Evolutionary conservation across 148 eudicot species (phyloP).

Genomic region (Silene latifolia): DNA sequence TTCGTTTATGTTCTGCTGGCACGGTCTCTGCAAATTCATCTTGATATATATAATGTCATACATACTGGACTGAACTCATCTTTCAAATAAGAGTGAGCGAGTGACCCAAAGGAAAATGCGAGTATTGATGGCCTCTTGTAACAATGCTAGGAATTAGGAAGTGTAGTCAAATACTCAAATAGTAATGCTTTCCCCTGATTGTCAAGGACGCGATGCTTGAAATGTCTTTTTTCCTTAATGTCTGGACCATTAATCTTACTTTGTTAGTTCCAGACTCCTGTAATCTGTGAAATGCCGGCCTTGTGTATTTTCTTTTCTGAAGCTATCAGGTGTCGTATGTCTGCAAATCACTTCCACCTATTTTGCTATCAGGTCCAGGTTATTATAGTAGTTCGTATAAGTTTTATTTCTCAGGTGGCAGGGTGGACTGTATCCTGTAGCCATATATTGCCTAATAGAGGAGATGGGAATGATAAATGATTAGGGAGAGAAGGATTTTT

Average conservation of each 20-base stretch:
- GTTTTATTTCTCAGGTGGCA: neutral
- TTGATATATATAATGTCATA: too few relatives aligned
- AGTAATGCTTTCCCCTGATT: neutral
- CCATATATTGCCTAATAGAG: neutral
- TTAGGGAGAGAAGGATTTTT: too few relatives aligned
- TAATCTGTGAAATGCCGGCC: neutral
- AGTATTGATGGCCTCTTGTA: too few relatives aligned
- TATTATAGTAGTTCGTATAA: too few relatives aligned
- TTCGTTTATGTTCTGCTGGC: neutral
- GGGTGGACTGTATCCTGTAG: neutral
- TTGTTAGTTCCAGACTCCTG: neutral
- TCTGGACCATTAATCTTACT: neutral
- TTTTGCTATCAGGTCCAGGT: neutral
- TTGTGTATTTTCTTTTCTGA: neutral
- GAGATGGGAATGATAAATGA: too few relatives aligned
- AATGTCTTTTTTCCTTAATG: neutral
- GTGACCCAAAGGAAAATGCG: too few relatives aligned
- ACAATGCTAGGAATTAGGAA: too few relatives aligned
- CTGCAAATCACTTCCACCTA: neutral
- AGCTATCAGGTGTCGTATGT: neutral
- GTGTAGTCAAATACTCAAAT: too few relatives aligned
- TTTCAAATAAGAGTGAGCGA: too few relatives aligned
- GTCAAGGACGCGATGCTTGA: neutral
- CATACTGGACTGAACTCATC: too few relatives aligned
- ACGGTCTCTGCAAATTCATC: neutral